Evolutionary conservation across 768 basidiomycete species (phyloP).

Genomic region (Serendipita vermifera): DNA sequence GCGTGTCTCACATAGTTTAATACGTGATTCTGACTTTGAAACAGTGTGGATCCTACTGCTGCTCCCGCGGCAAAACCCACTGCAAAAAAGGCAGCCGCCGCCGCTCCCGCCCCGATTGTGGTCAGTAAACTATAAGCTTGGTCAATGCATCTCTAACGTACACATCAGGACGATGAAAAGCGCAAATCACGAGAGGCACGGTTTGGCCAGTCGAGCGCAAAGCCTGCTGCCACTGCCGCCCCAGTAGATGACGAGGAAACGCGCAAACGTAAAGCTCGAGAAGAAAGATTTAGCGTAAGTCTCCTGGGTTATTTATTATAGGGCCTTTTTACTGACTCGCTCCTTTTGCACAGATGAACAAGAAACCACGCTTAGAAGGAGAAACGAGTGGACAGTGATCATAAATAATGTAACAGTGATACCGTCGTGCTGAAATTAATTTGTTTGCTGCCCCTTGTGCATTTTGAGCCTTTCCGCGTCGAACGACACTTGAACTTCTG

Average conservation of each 20-base stretch:
- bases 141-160: not conserved
- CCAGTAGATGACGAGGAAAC: not conserved
- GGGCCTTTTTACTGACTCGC: not conserved
- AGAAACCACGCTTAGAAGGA: slow-evolving; percentile 5
- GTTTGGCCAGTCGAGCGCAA: not conserved
- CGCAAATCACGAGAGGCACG: not conserved
- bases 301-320: not conserved
- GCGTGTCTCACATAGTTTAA: not conserved
- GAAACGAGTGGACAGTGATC: not conserved
- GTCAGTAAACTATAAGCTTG: not conserved
- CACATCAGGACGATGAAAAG: not conserved
- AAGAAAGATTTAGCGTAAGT: not conserved
- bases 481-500: not conserved
- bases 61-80: not conserved
- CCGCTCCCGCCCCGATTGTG: not conserved
- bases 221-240: not conserved
- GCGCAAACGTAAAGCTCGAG: not conserved
- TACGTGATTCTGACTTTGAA: too few relatives aligned
- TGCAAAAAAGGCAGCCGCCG: not conserved
- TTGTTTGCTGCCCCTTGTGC: too few relatives aligned
- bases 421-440: too few relatives aligned
- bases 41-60: not conserved
- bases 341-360: not conserved
- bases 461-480: not conserved
- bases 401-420: too few relatives aligned